A percentile compares a stretch with the other conserved stretches of the same genome.
These are phyloP conservation scores for Actinomortierella wolfii DNA, from an alignment of 371 early-diverging fungal genomes.

Conservation along the genomic window DNA sequence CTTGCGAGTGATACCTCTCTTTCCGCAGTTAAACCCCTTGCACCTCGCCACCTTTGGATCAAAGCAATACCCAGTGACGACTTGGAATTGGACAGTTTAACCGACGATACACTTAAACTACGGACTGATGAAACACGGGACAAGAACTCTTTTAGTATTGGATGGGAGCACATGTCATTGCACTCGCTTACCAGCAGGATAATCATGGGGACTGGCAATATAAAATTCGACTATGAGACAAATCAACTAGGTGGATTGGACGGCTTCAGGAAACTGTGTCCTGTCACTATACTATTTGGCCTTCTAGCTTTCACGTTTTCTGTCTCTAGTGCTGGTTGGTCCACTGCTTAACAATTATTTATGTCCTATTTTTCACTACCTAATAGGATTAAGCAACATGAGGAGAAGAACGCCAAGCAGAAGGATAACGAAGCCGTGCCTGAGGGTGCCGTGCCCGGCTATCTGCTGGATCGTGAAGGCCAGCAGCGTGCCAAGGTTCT, in stretches of 20 bases:
- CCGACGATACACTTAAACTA: no score
- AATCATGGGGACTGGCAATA: no score
- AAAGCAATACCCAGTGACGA: no score
- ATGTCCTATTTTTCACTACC: background rate
- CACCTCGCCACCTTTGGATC: no score
- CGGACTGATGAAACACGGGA: no score
- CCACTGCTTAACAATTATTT: no score
- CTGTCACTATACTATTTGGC: background rate
- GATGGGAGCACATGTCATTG: background rate
- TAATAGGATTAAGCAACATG: conserved; percentile 92
- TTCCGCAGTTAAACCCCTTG: background rate
- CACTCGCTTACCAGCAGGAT: background rate
- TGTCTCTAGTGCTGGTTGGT: no score
- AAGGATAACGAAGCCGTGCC: conserved; percentile 87
- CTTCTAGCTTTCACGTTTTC: no score
- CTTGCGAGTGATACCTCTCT: background rate
- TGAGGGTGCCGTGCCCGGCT: conserved; percentile 98
- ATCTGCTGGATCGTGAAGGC: conserved; percentile 99
- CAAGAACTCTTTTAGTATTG: no score
- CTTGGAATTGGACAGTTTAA: no score
- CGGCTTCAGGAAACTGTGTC: background rate
- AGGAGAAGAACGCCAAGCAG: conserved; percentile 93
- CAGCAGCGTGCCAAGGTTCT: conserved; percentile 96
- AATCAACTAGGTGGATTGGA: no score
- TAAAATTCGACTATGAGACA: no score